Evolutionary conservation across 352 stramenopile genomes (phyloP), one percentile per base, ranked within the genome.

Genomic region (Phytophthora citricola): DNA sequence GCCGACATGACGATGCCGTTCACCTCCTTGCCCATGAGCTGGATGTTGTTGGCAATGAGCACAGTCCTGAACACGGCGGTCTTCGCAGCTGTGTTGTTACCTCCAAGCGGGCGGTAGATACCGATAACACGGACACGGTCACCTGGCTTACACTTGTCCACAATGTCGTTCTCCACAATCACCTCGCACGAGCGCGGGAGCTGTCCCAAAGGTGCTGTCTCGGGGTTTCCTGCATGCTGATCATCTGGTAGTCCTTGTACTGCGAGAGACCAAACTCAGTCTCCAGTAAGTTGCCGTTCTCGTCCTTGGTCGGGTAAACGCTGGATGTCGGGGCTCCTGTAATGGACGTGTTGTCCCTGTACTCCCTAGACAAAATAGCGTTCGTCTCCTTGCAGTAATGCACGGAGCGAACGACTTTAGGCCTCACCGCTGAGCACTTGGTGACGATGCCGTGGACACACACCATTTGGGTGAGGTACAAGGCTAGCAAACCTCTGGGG

Each of bases 371-470:
- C 36, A 96, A 75, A 64, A 98, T 96, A 17, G 86, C 75, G 52
- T 98, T 97, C 14, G 97, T 99, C 49, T 96, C 87, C 27, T 95
- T 97, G 76, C 97, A 99, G 79, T 98, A 99, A 66, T 99, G 98
- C 7, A 99, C 88, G 20, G 90, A 98, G 59, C 90, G 87, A 27
- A 99, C 93, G 24, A 99, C 90, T 81, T 99, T 99, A 10, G 98
- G 98, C 52, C 98, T 95, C 58, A 99, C 94, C 3, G 93, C 83
- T 10, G 97, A 98, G 85, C 93, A 97, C 80, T 99, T 99, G 14
- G 98, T 99, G 22, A 99, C 97, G 58, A 99, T 99, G 12, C 98
- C 98, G 71, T 99, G 97, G 0, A 99, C 96, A 66, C 97, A 99
- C 39, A 99, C 97, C 61, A 99, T 89, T 54, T 98, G 89, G 8